These are phyloP conservation scores for Panicum miliaceum DNA, from an alignment of 176 grass and related monocot genomes.

Conservation along the genomic window DNA sequence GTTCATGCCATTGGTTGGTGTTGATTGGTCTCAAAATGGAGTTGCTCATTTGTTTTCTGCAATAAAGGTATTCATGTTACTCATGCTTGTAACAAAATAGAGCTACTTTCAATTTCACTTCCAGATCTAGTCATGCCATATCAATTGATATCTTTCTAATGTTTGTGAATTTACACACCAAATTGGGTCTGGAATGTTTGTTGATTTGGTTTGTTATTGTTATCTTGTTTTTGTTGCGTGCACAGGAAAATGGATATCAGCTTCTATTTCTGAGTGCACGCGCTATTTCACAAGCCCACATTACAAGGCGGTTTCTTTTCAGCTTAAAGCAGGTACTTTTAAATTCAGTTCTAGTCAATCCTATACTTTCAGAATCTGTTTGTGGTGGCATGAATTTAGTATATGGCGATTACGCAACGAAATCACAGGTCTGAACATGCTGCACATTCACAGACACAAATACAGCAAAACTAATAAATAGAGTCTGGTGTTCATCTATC, in stretches of 20 bases:
- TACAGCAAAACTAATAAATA: slow-evolving; percentile 26
- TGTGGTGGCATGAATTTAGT: not conserved
- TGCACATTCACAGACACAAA: not conserved
- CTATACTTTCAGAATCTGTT: slow-evolving; percentile 26
- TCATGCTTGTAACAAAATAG: not conserved
- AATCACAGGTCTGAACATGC: not conserved
- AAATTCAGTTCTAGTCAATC: slow-evolving; percentile 7
- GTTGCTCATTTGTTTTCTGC: slow-evolving; percentile 98
- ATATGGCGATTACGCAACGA: slow-evolving; percentile 18
- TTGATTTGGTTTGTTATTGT: slow-evolving; percentile 35
- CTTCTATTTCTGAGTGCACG: slow-evolving; percentile 91
- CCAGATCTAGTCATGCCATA: slow-evolving; percentile 15
- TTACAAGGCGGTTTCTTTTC: slow-evolving; percentile 89
- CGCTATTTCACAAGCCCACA: slow-evolving; percentile 93
- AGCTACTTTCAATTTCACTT: not conserved
- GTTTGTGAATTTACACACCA: not conserved
- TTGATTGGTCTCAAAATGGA: slow-evolving; percentile 99
- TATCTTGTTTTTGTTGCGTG: slow-evolving; percentile 32
- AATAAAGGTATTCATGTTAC: slow-evolving; percentile 74
- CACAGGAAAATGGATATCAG: slow-evolving; percentile 96
- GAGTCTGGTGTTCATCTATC: slow-evolving; percentile 18
- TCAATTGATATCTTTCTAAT: slow-evolving; percentile 18
- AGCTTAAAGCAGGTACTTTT: slow-evolving; percentile 88
- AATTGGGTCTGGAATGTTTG: slow-evolving; percentile 19
- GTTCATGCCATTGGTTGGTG: slow-evolving; percentile 97